Percentiles rank a stretch among this genome's conserved stretches.
Conservation (phyloP, 2,329 filamentous ascomycete species). For the Phyllosticta capitalensis region DNA sequence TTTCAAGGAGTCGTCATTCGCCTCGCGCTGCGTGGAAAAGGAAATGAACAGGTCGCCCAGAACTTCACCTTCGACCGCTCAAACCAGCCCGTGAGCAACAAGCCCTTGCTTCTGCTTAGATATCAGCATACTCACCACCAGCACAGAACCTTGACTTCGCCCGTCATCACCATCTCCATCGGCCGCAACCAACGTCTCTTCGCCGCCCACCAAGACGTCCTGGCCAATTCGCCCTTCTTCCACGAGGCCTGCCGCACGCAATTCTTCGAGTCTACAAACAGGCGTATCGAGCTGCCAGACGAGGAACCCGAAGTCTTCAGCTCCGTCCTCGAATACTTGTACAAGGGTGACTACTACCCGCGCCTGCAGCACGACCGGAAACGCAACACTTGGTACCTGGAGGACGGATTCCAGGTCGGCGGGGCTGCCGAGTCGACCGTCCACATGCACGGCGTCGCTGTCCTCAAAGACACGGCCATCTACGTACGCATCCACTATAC, state of each 20-base stretch:
- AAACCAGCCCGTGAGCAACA: slow-evolving; percentile 18
- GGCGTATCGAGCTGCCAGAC: slow-evolving; percentile 69
- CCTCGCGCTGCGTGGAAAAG: slow-evolving; percentile 16
- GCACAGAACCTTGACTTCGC: slow-evolving; percentile 20
- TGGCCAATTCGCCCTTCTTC: slow-evolving; percentile 73
- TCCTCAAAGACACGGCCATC: slow-evolving; percentile 82
- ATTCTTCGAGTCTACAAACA: slow-evolving; percentile 51
- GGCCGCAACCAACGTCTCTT: slow-evolving; percentile 80
- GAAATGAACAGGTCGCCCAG: slow-evolving; percentile 18
- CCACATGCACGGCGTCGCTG: slow-evolving; percentile 47
- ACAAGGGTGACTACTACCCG: slow-evolving; percentile 90
- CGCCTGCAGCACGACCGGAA: slow-evolving; percentile 74
- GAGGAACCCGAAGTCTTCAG: slow-evolving; percentile 89
- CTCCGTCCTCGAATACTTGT: slow-evolving; percentile 80
- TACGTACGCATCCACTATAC: slow-evolving; percentile 43
- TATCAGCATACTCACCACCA: slow-evolving; percentile 2
- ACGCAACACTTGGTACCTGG: slow-evolving; percentile 72
- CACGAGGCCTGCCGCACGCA: slow-evolving; percentile 52
- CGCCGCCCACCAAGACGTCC: slow-evolving; percentile 80
- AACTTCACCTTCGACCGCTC: slow-evolving; percentile 14
- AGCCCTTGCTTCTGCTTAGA: not conserved
- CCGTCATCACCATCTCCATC: slow-evolving; percentile 71
- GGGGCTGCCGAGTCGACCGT: slow-evolving; percentile 40
- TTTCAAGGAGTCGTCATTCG: slow-evolving; percentile 22
- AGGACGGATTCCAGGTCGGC: slow-evolving; percentile 43